Evolutionary conservation across 176 grass and related monocot species (phyloP), one percentile per base, ranked within the genome.

Genomic region (Pharus latifolius): DNA sequence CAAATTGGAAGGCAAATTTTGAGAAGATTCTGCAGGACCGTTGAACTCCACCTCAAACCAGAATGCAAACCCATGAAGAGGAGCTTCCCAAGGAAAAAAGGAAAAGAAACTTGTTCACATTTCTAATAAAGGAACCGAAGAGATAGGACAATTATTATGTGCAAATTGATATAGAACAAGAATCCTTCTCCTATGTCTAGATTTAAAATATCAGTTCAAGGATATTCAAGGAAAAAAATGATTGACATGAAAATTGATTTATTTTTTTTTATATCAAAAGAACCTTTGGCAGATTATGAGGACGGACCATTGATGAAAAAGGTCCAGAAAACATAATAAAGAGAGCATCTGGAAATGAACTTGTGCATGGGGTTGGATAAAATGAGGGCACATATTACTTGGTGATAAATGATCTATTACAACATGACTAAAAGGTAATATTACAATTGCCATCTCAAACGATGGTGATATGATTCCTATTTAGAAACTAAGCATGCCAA

Each of bases 31-130:
- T 80, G 75, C 53, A 28, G 92, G 92, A n/a, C 88, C 85, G 43
- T 88, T 91, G 69, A 96, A 96, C 56, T 96, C 88, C 56, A 96
- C 92, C 67, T 96, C 92, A 54, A 96, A 96, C 92, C 92, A 96
- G 72, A 96, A 83, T 47, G 85, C 92, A 91, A 96, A 91, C 41
- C 92, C 92, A 78, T 96, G 92, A 75, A 91, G 65, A 40, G 92
- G 75, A 57, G 85, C 92, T 96, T 80, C 72, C 83, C 42, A 83
- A 61, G 38, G 41, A 24, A 56, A 41, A 52, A 50, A 66, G 26
- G 3, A 79, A 72, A 62, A 40, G n/a, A n/a, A n/a, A n/a, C n/a
- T n/a, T 4, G n/a, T 56, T 73, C 33, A 71, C 29, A 35, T 64
- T 83, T 69, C 6, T 61, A 47, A 42, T 48, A 28, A 62, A 68